phyloP scores from a whole-genome alignment of 2,329 filamentous ascomycete species.

The Tolypocladium pustulatum region DNA sequence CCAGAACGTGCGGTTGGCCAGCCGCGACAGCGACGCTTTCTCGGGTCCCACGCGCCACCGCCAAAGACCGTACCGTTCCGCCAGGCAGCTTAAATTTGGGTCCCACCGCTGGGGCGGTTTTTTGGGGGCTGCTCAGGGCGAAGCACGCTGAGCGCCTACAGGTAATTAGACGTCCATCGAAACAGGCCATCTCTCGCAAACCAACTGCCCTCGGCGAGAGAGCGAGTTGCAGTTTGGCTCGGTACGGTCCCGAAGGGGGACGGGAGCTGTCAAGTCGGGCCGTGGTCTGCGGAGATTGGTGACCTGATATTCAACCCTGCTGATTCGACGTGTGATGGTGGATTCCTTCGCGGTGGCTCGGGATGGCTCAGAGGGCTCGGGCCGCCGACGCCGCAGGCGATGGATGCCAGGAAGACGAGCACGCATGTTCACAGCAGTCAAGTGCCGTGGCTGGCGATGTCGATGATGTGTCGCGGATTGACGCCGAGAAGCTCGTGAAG shows the following conservation, averaged over 20 bases:
- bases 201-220: not conserved
- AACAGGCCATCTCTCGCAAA: too few species aligned
- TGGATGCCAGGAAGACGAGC: not conserved
- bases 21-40: not conserved
- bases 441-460: not conserved
- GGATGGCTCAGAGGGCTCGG: not conserved
- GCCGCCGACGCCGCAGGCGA: not conserved
- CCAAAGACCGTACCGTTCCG: not conserved
- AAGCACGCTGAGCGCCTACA: not conserved
- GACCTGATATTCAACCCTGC: not conserved
- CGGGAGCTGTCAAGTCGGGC: not conserved
- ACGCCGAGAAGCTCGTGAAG: not conserved
- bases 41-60: not conserved
- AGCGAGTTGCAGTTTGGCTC: not conserved
- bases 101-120: not conserved
- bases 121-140: not conserved
- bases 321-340: not conserved
- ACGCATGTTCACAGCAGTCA: not conserved
- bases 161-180: too few species aligned
- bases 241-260: not conserved
- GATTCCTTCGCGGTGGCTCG: not conserved
- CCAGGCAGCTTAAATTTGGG: not conserved
- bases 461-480: not conserved
- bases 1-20: not conserved
- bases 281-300: not conserved